Base-by-base conservation (phyloP, 805 yeast species). In the Suhomyces pyralidae region DNA sequence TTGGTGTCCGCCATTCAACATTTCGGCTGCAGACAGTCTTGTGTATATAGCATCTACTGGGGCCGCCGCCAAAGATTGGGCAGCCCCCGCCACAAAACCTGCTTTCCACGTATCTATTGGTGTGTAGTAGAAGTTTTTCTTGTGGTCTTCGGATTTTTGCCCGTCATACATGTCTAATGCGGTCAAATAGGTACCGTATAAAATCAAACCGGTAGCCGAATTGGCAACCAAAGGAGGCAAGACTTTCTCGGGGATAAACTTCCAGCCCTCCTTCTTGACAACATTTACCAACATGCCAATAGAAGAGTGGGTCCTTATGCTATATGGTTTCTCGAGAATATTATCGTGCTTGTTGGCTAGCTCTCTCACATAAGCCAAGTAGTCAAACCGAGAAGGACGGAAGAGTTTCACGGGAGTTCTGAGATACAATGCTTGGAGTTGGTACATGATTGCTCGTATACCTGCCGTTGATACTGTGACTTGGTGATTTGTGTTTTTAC, bases 41-140 rank as follows among this genome's bases (percentile, higher is more conserved):
- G 96, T 82, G 62, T 86, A 88, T 3, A 93, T 83, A 7, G 97
- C 97, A 69, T 93, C 97, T 4, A 93, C 77, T 0, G 98, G 98
- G 1, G 97, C 93, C 1, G 97, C 96, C 0, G 90, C 92, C 15
- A 90, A 70, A n/a, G 96, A 87, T 61, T 94, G 97, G 22, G 84
- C 83, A 0, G 86, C 83, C 1, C 97, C 97, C 0, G 97, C 97
- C 0, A 89, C 57, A 51, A 85, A 83, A 0, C 98, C 98, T 0
- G 97, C 90, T 46, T 83, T 68, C 68, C 89, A 82, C 0, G 90
- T 83, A 59, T 88, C 90, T 52, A 61, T 50, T 75, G 80, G 69
- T 3, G 65, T 62, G 50, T 65, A 68, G 51, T 58, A 34, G 24
- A 50, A 44, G 44, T 51, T 26, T 30, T 51, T 32, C 26, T 50